These are phyloP conservation scores for Fusarium xyrophilum DNA, from an alignment of 2,329 filamentous ascomycete species.

Conservation along the genomic window DNA sequence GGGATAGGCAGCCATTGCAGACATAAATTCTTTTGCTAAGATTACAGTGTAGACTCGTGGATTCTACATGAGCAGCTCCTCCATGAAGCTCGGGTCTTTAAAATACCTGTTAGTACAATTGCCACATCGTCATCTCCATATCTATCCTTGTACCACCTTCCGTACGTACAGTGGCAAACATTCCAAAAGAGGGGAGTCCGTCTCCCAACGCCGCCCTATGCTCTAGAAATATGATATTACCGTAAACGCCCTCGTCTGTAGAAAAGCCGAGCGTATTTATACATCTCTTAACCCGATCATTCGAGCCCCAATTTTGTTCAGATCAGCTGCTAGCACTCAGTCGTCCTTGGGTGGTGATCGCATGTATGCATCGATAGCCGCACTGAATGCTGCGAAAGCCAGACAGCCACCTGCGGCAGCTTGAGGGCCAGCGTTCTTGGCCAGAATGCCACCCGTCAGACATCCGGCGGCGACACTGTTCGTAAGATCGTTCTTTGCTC, in stretches of 20 bases:
- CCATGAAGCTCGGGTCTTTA: conserved; percentile 33
- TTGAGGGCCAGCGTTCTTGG: conserved; percentile 85
- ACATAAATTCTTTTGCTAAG: conserved; percentile 3
- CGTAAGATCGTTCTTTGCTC: conserved; percentile 90
- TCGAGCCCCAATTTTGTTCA: not conserved
- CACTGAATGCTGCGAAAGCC: conserved; percentile 91
- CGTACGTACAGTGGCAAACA: conserved; percentile 20
- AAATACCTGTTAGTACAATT: conserved; percentile 33
- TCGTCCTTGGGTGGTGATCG: conserved; percentile 75
- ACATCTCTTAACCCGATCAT: conserved; percentile 25
- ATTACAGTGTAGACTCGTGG: conserved; percentile 18
- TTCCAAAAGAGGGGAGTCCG: conserved; percentile 40
- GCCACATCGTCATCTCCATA: conserved; percentile 6
- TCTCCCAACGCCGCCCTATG: conserved; percentile 47
- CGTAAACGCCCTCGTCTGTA: conserved; percentile 39
- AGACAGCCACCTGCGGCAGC: conserved; percentile 86
- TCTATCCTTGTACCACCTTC: conserved; percentile 12
- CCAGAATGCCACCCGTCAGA: conserved; percentile 87
- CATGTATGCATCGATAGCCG: conserved; percentile 93
- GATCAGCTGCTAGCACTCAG: conserved; percentile 40
- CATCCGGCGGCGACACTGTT: conserved; percentile 91
- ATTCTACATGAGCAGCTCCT: conserved; percentile 26
- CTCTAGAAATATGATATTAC: conserved; percentile 41
- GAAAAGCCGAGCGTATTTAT: conserved; percentile 29
- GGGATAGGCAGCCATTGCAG: not conserved